A percentile compares a stretch with the other conserved stretches of the same genome.
These are phyloP conservation scores for Theobroma cacao DNA, from an alignment of 345 rosid species.

Conservation along the genomic window DNA sequence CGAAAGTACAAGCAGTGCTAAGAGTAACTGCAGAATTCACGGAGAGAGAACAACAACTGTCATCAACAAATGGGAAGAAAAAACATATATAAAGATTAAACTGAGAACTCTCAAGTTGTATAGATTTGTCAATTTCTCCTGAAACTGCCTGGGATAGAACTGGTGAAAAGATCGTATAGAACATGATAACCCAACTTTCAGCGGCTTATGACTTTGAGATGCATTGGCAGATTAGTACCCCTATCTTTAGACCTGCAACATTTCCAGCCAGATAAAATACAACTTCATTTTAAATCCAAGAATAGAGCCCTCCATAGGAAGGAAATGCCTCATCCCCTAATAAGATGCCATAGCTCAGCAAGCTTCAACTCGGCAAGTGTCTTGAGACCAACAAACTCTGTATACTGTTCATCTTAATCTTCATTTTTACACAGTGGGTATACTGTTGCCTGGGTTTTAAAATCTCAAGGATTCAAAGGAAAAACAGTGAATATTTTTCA, in stretches of 20 bases:
- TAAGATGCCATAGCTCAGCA: background rate
- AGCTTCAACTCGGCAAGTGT: background rate
- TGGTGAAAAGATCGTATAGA: too few relatives aligned
- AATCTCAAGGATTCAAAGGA: background rate
- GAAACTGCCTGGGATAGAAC: background rate
- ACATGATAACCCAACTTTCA: background rate
- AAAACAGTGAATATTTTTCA: background rate
- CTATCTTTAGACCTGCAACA: background rate
- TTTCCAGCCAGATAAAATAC: background rate
- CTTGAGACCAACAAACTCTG: background rate
- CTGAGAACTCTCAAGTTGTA: background rate
- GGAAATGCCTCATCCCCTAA: background rate
- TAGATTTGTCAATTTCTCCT: background rate
- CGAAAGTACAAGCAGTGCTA: background rate
- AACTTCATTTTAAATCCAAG: background rate
- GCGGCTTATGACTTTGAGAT: background rate
- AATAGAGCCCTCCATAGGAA: background rate
- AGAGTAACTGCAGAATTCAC: background rate
- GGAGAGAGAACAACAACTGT: background rate
- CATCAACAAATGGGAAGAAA: background rate
- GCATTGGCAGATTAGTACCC: background rate
- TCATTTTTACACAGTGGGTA: background rate
- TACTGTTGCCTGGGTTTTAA: background rate
- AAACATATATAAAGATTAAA: too few relatives aligned
- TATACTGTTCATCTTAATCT: background rate